These are phyloP conservation scores for Xylariaceae sp. DNA, from an alignment of 2,329 filamentous ascomycete species.

Conservation along the genomic window DNA sequence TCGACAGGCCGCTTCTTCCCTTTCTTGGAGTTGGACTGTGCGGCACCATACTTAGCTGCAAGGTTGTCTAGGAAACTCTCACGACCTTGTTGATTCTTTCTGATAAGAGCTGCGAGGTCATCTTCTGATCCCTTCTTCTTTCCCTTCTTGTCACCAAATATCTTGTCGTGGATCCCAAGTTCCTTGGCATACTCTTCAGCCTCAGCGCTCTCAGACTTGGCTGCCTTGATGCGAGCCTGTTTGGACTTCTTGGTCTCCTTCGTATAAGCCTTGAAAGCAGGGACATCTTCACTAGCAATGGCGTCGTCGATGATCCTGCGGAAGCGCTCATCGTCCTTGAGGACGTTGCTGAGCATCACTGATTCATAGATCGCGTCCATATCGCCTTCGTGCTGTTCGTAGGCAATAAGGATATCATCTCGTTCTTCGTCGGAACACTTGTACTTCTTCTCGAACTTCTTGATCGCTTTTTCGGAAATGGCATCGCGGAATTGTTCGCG, in stretches of 20 bases:
- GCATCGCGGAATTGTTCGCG: conserved; percentile 75
- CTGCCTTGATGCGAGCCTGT: conserved; percentile 55
- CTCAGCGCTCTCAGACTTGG: conserved; percentile 64
- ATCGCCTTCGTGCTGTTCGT: conserved; percentile 67
- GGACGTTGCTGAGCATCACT: conserved; percentile 81
- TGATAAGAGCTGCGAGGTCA: conserved; percentile 69
- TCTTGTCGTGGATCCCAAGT: conserved; percentile 67
- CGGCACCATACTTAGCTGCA: conserved; percentile 68
- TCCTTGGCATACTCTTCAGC: conserved; percentile 73
- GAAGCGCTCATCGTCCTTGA: conserved; percentile 84
- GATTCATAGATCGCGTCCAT: conserved; percentile 74
- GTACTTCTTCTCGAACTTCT: conserved; percentile 72
- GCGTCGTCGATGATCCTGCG: conserved; percentile 75
- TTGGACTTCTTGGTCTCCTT: conserved; percentile 67
- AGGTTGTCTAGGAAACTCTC: conserved; percentile 66
- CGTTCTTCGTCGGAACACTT: conserved; percentile 83
- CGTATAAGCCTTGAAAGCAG: conserved; percentile 64
- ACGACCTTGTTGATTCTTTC: conserved; percentile 63
- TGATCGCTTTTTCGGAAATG: conserved; percentile 70
- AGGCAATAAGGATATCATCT: conserved; percentile 71
- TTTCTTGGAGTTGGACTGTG: conserved; percentile 42
- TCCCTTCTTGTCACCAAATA: conserved; percentile 51
- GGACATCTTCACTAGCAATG: conserved; percentile 65
- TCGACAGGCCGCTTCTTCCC: conserved; percentile 49
- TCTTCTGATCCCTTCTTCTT: conserved; percentile 42